Percentiles rank a stretch among this genome's conserved stretches.
phyloP scores from a whole-genome alignment of 163 green algal species.

The Botryococcus braunii region DNA sequence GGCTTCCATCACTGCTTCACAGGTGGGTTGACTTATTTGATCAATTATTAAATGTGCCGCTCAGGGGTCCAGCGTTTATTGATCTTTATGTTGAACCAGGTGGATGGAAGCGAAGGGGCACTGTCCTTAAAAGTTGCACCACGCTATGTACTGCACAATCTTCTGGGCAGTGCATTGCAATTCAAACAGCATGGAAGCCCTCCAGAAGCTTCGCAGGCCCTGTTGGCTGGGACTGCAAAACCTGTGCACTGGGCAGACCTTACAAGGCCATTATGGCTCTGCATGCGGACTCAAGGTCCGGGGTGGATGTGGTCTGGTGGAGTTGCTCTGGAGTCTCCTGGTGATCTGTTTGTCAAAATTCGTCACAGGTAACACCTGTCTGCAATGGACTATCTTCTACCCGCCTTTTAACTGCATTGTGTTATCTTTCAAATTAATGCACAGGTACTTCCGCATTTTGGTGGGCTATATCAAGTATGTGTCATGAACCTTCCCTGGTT shows the following conservation, averaged over 20 bases:
- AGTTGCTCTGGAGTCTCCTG: conserved; percentile 51
- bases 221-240: conserved; percentile 19
- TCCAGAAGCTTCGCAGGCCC: conserved; percentile 17
- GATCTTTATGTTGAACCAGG: conserved; percentile 2
- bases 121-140: conserved; percentile 59
- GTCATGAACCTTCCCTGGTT: no score
- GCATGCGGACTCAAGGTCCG: conserved; percentile 56
- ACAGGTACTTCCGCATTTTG: no score
- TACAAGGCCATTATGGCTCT: conserved; percentile 35
- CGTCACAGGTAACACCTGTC: conserved; percentile 30
- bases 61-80: not conserved
- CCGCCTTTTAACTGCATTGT: no score
- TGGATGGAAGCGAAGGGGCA: conserved; percentile 29
- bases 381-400: not conserved
- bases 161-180: conserved; percentile 49
- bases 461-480: no score
- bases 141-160: conserved; percentile 65
- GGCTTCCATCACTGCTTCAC: conserved; percentile 25
- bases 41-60: not conserved
- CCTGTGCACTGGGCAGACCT: conserved; percentile 50
- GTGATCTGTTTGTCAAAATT: conserved; percentile 72
- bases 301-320: conserved; percentile 76
- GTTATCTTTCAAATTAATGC: no score
- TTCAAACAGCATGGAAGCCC: conserved; percentile 52
- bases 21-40: conserved; percentile 13